Evolutionary conservation across 208 protist species (phyloP), one percentile per base, ranked within the genome.

Genomic region (Trypanosoma conorhini): DNA sequence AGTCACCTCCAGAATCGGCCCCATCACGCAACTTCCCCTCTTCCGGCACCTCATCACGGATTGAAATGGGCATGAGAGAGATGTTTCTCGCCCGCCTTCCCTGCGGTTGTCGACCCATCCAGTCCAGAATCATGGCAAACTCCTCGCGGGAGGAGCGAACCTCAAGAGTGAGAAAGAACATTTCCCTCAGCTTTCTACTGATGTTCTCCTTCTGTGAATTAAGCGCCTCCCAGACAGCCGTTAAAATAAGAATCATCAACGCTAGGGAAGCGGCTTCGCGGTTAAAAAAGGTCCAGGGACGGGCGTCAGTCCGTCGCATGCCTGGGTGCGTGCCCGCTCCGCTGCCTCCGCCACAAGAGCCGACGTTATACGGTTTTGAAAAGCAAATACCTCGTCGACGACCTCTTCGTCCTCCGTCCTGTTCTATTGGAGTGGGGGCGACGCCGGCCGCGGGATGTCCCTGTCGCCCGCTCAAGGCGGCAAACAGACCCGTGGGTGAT

Each of bases 111-210:
- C 80, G 79, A 22, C 83, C 82, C 88, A 96, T 92, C 89, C 92
- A 96, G 48, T 96, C 87, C 76, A 96, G 68, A 40, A 96, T 92
- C 92, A 93, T 94, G 7, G 81, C 85, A 64, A 86, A 96, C 81
- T 96, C 87, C 52, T 88, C 79, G 65, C 88, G 83, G 5, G 88
- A 94, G 12, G 92, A 94, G 66, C 92, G 92, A 21, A 96, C 87
- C 65, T 96, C 87, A 60, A 96, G 80, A 12, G 92, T 94, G 33
- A 87, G 73, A 33, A 81, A 80, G 44, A 86, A 77, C n/a, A 71
- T 56, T 66, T 91, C 79, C 54, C 76, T 79, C 13, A 89, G 1
- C 62, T 82, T 86, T 56, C 77, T 68, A 65, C 57, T 65, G 19
- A 92, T 1, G 7, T 76, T 72, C 5, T 76, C 78, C 63, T 84